These are phyloP conservation scores for Cercophora sp. DNA, from an alignment of 495 filamentous ascomycete genomes.

Conservation along the genomic window DNA sequence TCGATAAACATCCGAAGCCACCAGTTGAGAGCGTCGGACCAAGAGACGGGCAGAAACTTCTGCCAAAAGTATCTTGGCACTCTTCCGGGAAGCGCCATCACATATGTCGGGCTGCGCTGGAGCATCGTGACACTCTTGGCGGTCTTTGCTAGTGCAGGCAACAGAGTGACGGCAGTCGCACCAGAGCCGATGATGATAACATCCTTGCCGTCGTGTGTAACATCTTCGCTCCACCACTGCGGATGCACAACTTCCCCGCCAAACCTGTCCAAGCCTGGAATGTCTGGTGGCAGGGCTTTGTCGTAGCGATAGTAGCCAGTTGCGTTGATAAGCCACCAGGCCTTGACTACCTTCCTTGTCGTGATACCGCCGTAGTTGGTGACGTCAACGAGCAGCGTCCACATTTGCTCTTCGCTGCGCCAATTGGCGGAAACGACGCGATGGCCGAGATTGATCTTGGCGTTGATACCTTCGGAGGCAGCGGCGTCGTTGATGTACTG, in stretches of 20 bases:
- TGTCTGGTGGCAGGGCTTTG: constrained; percentile 49
- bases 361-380: constrained; percentile 34
- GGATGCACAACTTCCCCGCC: constrained; percentile 54
- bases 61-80: constrained; percentile 27
- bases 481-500: constrained; percentile 61
- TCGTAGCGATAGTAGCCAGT: constrained; percentile 70
- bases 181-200: constrained; percentile 56
- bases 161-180: constrained; percentile 54
- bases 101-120: constrained; percentile 55
- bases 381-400: constrained; percentile 55
- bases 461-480: constrained; percentile 55
- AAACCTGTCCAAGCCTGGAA: constrained; percentile 58
- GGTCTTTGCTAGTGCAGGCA: constrained; percentile 47
- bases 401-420: constrained; percentile 55
- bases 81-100: constrained; percentile 48
- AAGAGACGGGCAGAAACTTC: constrained; percentile 39
- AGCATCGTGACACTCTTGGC: constrained; percentile 53
- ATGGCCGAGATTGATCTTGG: constrained; percentile 58
- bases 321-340: constrained; percentile 57
- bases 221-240: constrained; percentile 58
- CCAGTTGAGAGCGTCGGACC: constrained; percentile 31
- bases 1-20: constrained; percentile 30
- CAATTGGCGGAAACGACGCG: constrained; percentile 54
- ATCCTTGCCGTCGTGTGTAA: constrained; percentile 47
- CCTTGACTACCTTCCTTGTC: constrained; percentile 36